These are phyloP conservation scores for Thielaviopsis euricoi DNA, from an alignment of 2,329 filamentous ascomycete species.

Conservation along the genomic window DNA sequence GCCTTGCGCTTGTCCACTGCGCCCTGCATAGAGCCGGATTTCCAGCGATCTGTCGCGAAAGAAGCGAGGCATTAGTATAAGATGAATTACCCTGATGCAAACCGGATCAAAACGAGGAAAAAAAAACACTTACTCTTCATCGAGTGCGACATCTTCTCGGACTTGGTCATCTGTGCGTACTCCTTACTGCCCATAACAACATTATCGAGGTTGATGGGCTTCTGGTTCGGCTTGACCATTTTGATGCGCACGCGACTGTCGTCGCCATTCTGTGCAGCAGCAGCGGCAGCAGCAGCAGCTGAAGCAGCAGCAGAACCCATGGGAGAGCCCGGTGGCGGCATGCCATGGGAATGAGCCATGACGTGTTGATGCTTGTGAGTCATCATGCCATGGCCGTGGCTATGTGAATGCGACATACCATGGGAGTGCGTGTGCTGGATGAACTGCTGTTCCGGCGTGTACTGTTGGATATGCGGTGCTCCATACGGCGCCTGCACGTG, in stretches of 20 bases:
- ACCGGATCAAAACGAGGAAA: not conserved
- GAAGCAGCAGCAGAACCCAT: not conserved
- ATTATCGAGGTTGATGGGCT: conserved; percentile 10
- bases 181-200: conserved; percentile 25
- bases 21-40: conserved; percentile 41
- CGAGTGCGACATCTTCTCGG: conserved; percentile 48
- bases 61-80: conserved; percentile 15
- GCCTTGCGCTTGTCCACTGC: conserved; percentile 45
- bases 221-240: conserved; percentile 11
- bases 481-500: not conserved
- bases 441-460: conserved; percentile 1
- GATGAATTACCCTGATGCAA: not conserved
- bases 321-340: not conserved
- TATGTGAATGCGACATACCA: not conserved
- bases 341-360: not conserved
- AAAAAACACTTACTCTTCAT: conserved; percentile 38
- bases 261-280: not conserved
- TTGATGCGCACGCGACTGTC: conserved; percentile 10
- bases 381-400: not conserved
- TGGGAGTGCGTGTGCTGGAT: conserved; percentile 4
- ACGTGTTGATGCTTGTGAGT: not conserved
- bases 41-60: conserved; percentile 33
- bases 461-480: not conserved
- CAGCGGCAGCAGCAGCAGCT: not conserved
- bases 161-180: conserved; percentile 46